phyloP scores from a whole-genome alignment of 129 eudicot genomes.

The Lactuca sativa region DNA sequence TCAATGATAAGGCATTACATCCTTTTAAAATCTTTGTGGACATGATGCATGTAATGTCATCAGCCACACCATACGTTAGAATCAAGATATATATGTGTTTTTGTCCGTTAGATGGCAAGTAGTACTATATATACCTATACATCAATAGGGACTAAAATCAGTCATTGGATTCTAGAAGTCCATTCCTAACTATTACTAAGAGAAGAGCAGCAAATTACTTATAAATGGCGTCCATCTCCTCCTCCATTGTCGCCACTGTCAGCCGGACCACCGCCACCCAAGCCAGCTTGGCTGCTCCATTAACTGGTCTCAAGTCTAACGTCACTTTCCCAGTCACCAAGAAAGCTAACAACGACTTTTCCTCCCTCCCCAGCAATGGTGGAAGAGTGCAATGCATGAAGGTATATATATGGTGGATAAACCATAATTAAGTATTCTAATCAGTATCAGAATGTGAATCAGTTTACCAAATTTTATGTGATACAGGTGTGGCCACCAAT shows the following conservation, averaged over 20 bases:
- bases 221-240: conserved; percentile 56
- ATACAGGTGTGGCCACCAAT: conserved; percentile 46
- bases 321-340: conserved; percentile 51
- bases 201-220: neutral
- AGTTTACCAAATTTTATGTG: too few species aligned
- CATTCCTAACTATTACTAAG: conserved; percentile 4
- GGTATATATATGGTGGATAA: conserved; percentile 31
- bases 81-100: conserved; percentile 10
- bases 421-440: neutral
- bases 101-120: conserved; percentile 28
- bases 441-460: neutral
- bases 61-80: conserved; percentile 15
- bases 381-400: conserved; percentile 70
- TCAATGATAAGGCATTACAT: conserved; percentile 38
- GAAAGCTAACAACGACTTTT: conserved; percentile 47
- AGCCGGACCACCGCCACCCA: conserved; percentile 47
- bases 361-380: conserved; percentile 54
- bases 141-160: conserved; percentile 8
- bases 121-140: conserved; percentile 20
- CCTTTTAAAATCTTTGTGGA: conserved; percentile 33
- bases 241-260: conserved; percentile 38
- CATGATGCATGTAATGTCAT: conserved; percentile 31
- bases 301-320: conserved; percentile 58
- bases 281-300: conserved; percentile 60
- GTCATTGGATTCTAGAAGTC: conserved; percentile 12